Conservation (phyloP, 441 rosid species). For the Raphanus hybrid region DNA sequence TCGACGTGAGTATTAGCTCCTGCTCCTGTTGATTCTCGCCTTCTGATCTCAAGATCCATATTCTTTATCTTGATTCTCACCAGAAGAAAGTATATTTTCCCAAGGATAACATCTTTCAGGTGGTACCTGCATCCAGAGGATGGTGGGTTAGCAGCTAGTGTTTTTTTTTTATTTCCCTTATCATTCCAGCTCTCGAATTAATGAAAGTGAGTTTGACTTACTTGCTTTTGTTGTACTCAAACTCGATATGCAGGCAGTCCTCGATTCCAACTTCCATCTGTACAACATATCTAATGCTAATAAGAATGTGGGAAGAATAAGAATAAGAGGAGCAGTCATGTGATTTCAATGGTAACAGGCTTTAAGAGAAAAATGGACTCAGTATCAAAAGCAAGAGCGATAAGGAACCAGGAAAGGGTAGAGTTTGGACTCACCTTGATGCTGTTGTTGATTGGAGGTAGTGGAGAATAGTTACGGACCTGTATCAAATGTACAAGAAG, state of each 20-base stretch:
- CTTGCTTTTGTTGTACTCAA: constrained; percentile 99
- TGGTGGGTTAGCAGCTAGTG: constrained; percentile 16
- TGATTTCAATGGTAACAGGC: not conserved
- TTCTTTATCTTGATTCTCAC: constrained; percentile 96
- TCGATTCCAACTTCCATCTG: constrained; percentile 99
- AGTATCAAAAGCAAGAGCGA: constrained; percentile 6
- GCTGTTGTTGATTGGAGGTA: constrained; percentile 85
- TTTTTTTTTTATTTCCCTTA: not conserved
- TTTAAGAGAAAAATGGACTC: not conserved
- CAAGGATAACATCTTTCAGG: constrained; percentile 91
- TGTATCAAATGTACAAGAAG: constrained; percentile 41
- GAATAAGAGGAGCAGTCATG: constrained; percentile 8
- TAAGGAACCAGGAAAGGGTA: constrained; percentile 5
- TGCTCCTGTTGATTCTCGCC: constrained; percentile 95
- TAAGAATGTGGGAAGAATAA: not conserved
- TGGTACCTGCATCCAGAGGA: constrained; percentile 73
- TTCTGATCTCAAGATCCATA: constrained; percentile 99
- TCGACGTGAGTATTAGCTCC: constrained; percentile 96
- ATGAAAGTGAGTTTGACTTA: constrained; percentile 46
- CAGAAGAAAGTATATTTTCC: constrained; percentile 90
- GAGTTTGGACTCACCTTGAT: constrained; percentile 65
- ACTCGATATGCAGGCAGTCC: constrained; percentile 99
- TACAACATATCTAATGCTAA: constrained; percentile 30
- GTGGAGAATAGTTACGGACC: constrained; percentile 85
- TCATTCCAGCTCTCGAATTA: not conserved